Evolutionary conservation across 306 rosid species (phyloP).

Genomic region (Glycine tomentella): DNA sequence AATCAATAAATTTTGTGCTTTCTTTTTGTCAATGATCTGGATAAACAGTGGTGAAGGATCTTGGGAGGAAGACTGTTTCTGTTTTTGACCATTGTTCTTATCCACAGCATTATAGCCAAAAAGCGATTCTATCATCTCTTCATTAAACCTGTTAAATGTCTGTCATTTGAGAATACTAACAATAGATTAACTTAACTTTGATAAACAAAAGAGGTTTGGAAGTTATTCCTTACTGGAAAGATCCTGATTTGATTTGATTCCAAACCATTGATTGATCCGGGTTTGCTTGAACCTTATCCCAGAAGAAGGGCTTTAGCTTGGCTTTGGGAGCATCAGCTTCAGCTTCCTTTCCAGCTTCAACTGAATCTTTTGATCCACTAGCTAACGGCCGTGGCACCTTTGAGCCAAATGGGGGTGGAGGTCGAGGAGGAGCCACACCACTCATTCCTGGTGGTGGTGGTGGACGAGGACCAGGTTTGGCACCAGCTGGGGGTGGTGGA

Average conservation of each 20-base stretch:
- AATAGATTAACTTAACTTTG: conserved; percentile 16
- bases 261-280: conserved; percentile 96
- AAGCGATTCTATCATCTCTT: conserved; percentile 93
- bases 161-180: conserved; percentile 32
- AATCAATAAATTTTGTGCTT: conserved; percentile 84
- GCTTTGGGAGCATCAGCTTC: conserved; percentile 71
- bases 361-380: conserved; percentile 46
- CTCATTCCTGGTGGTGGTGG: conserved; percentile 55
- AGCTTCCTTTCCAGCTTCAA: conserved; percentile 56
- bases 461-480: conserved; percentile 60
- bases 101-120: conserved; percentile 77
- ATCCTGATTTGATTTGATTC: conserved; percentile 94
- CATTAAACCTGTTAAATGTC: conserved; percentile 74
- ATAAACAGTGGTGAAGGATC: conserved; percentile 66
- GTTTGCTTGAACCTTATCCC: conserved; percentile 98
- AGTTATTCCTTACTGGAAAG: conserved; percentile 86
- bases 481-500: conserved; percentile 59
- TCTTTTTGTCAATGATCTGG: conserved; percentile 81
- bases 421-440: conserved; percentile 64
- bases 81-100: conserved; percentile 59
- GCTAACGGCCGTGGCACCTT: conserved; percentile 58
- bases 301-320: conserved; percentile 94
- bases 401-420: conserved; percentile 66
- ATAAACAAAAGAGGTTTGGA: conserved; percentile 26
- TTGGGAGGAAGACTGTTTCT: conserved; percentile 69